Percentiles rank a stretch among this genome's conserved stretches.
Conservation (phyloP, 2,329 filamentous ascomycete species). For the Fonsecaea pugnacius region DNA sequence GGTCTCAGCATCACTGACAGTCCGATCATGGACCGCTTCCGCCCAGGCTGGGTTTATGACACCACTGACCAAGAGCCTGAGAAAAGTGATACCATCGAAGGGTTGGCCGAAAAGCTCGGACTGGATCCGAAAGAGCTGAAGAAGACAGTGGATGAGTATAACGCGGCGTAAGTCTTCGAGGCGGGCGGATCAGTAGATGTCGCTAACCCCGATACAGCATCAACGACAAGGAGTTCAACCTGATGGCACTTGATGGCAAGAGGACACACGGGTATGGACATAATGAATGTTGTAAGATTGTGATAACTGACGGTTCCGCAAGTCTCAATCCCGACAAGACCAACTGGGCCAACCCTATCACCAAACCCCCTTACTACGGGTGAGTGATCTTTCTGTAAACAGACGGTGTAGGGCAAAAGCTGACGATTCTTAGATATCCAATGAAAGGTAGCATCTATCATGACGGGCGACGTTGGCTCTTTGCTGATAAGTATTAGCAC, state of each 20-base stretch:
- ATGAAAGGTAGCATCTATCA: constrained; percentile 27
- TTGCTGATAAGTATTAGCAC: constrained; percentile 23
- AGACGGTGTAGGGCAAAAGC: not conserved
- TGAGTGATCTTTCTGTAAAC: constrained; percentile 8
- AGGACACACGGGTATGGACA: constrained; percentile 40
- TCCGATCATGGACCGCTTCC: constrained; percentile 49
- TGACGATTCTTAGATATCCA: constrained; percentile 33
- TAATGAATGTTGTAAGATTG: not conserved
- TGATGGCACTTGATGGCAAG: constrained; percentile 47
- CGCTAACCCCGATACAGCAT: constrained; percentile 17
- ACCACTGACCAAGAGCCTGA: constrained; percentile 50
- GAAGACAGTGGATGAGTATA: constrained; percentile 48
- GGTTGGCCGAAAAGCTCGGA: constrained; percentile 46
- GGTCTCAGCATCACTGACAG: constrained; percentile 43
- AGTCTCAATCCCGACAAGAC: constrained; percentile 43
- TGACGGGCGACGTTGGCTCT: no score
- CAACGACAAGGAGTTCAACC: constrained; percentile 47
- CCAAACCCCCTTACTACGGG: constrained; percentile 46
- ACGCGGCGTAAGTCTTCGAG: constrained; percentile 39
- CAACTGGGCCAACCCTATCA: constrained; percentile 50
- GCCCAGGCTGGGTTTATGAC: constrained; percentile 50
- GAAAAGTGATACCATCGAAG: constrained; percentile 47
- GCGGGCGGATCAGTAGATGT: not conserved
- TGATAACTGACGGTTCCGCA: constrained; percentile 1
- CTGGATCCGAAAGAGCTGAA: constrained; percentile 45